These are phyloP conservation scores for Thermoascus crustaceus DNA, from an alignment of 2,329 filamentous ascomycete species.

Conservation along the genomic window DNA sequence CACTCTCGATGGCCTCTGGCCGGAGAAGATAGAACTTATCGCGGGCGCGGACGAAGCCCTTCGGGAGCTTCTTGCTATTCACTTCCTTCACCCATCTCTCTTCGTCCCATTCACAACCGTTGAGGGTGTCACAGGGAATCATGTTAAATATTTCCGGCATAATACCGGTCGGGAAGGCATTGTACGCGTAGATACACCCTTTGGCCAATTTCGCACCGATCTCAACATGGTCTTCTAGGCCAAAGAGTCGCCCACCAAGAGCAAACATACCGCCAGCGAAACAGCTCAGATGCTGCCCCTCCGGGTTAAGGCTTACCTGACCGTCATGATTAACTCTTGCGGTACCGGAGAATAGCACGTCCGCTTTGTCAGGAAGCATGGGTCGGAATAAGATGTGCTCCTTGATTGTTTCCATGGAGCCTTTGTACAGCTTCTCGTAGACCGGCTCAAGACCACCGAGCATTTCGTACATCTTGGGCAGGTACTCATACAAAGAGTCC, in stretches of 20 bases:
- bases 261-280: constrained; percentile 50
- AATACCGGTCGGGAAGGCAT: constrained; percentile 41
- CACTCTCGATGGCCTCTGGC: constrained; percentile 78
- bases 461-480: constrained; percentile 57
- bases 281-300: constrained; percentile 46
- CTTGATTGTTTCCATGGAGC: constrained; percentile 58
- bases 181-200: constrained; percentile 50
- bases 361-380: constrained; percentile 58
- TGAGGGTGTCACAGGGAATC: constrained; percentile 35
- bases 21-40: constrained; percentile 33
- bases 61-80: constrained; percentile 10
- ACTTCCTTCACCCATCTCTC: constrained; percentile 22
- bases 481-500: constrained; percentile 51
- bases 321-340: constrained; percentile 26
- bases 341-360: constrained; percentile 68
- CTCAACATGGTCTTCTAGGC: constrained; percentile 40
- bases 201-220: constrained; percentile 45
- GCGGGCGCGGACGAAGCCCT: constrained; percentile 11
- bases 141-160: constrained; percentile 46
- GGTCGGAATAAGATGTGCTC: constrained; percentile 70
- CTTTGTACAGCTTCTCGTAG: constrained; percentile 65
- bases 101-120: constrained; percentile 33
- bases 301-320: constrained; percentile 21
- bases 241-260: constrained; percentile 46
- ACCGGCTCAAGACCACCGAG: constrained; percentile 53